Percentiles rank a stretch among this genome's conserved stretches.
Conservation (phyloP, 352 stramenopile species). For the Globisporangium megalacanthum region DNA sequence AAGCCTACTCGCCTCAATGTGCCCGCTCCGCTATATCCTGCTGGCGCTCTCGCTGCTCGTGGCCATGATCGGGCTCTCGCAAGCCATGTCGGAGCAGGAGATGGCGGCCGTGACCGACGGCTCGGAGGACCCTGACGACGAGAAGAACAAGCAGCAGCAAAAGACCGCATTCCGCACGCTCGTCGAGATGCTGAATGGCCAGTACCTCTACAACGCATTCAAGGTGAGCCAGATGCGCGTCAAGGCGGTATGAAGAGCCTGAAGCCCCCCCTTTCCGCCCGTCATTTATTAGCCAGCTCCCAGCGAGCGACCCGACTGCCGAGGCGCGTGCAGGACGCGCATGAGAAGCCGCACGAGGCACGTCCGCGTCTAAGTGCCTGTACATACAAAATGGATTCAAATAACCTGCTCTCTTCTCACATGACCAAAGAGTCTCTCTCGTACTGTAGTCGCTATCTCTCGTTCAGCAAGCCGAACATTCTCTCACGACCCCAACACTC, state of each 20-base stretch:
- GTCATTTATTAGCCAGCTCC: slow-evolving; percentile 10
- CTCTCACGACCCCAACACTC: too few relatives aligned
- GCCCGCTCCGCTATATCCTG: slow-evolving; percentile 82
- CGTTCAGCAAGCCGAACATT: too few relatives aligned
- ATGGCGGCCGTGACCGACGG: slow-evolving; percentile 46
- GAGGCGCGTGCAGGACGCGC: too few relatives aligned
- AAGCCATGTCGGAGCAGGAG: slow-evolving; percentile 73
- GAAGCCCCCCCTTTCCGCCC: not conserved
- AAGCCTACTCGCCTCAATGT: slow-evolving; percentile 33
- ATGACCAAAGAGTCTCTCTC: too few relatives aligned
- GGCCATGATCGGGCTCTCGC: slow-evolving; percentile 76
- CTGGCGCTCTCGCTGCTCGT: slow-evolving; percentile 79
- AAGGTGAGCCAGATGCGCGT: slow-evolving; percentile 54
- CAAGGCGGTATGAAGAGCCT: slow-evolving; percentile 38
- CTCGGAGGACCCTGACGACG: slow-evolving; percentile 55
- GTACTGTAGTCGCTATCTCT: too few relatives aligned
- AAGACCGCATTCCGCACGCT: slow-evolving; percentile 68
- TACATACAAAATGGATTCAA: too few relatives aligned
- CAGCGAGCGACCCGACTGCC: not conserved
- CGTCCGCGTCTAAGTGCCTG: too few relatives aligned
- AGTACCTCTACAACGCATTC: slow-evolving; percentile 84
- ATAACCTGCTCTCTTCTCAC: too few relatives aligned
- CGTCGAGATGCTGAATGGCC: slow-evolving; percentile 84
- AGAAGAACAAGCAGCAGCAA: slow-evolving; percentile 34
- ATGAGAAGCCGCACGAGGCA: too few relatives aligned